These are phyloP conservation scores for Ogataea zsoltii DNA, from an alignment of 805 yeast genomes.

Conservation along the genomic window DNA sequence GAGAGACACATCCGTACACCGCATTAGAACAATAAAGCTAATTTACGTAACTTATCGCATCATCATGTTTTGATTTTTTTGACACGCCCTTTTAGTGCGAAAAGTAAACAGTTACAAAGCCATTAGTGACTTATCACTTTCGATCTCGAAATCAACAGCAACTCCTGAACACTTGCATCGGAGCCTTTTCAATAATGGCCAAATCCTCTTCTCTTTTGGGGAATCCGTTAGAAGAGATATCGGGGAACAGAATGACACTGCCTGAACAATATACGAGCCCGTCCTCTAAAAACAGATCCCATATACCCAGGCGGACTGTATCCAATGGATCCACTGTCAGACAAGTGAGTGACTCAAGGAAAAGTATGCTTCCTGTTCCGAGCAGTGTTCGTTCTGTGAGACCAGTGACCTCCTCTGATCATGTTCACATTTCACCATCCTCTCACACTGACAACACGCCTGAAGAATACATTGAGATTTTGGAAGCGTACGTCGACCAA, in stretches of 20 bases:
- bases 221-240: slow-evolving; percentile 1
- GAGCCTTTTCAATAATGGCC: not conserved
- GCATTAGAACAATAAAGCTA: no score
- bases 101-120: slow-evolving; percentile 1
- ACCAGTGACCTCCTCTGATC: not conserved
- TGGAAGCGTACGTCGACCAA: slow-evolving; percentile 26
- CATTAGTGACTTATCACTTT: not conserved
- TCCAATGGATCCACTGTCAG: slow-evolving; percentile 3
- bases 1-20: no score
- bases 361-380: slow-evolving; percentile 15
- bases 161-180: no score
- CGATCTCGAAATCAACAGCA: no score
- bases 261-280: slow-evolving; percentile 6
- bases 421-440: not conserved
- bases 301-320: slow-evolving; percentile 14
- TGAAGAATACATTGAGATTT: slow-evolving; percentile 22
- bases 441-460: slow-evolving; percentile 11
- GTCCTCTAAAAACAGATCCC: slow-evolving; percentile 6
- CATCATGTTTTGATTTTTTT: no score
- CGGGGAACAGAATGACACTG: slow-evolving; percentile 3
- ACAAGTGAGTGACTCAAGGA: slow-evolving; percentile 5
- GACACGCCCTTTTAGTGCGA: not conserved
- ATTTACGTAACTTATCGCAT: no score
- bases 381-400: not conserved
- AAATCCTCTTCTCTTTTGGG: not conserved